Evolutionary conservation across 2,329 filamentous ascomycete species (phyloP).

Genomic region (Alternaria panax): DNA sequence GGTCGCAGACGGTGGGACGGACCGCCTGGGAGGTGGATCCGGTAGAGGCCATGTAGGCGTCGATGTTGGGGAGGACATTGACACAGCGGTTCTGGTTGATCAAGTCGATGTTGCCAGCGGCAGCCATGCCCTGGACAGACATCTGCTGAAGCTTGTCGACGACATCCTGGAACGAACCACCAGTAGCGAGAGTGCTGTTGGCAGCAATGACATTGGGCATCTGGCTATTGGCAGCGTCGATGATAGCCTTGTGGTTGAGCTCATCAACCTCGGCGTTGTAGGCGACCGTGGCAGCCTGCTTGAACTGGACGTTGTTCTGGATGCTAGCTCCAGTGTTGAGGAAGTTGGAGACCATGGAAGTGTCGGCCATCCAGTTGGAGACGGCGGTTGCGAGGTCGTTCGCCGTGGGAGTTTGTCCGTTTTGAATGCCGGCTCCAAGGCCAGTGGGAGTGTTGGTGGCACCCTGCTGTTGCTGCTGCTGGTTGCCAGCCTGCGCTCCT

Average conservation of each 20-base stretch:
- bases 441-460: conserved; percentile 17
- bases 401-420: conserved; percentile 37
- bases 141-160: conserved; percentile 50
- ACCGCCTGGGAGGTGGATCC: conserved; percentile 40
- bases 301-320: conserved; percentile 46
- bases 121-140: conserved; percentile 44
- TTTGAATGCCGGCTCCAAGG: conserved; percentile 25
- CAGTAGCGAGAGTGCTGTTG: conserved; percentile 48
- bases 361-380: conserved; percentile 49
- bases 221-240: conserved; percentile 38
- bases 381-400: conserved; percentile 46
- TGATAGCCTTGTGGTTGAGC: conserved; percentile 49
- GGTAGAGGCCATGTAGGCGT: conserved; percentile 47
- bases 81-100: conserved; percentile 50
- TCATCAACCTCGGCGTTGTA: conserved; percentile 51
- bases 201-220: conserved; percentile 43
- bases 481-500: neutral
- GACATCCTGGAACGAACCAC: conserved; percentile 50
- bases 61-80: conserved; percentile 48
- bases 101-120: conserved; percentile 44
- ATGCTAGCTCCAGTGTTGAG: conserved; percentile 44
- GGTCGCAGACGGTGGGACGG: conserved; percentile 41
- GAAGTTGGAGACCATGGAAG: conserved; percentile 50
- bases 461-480: conserved; percentile 7
- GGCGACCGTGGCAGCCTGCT: conserved; percentile 47